A percentile compares a stretch with the other conserved stretches of the same genome.
These are phyloP conservation scores for Populus hybrid DNA, from an alignment of 441 rosid genomes.

Conservation along the genomic window DNA sequence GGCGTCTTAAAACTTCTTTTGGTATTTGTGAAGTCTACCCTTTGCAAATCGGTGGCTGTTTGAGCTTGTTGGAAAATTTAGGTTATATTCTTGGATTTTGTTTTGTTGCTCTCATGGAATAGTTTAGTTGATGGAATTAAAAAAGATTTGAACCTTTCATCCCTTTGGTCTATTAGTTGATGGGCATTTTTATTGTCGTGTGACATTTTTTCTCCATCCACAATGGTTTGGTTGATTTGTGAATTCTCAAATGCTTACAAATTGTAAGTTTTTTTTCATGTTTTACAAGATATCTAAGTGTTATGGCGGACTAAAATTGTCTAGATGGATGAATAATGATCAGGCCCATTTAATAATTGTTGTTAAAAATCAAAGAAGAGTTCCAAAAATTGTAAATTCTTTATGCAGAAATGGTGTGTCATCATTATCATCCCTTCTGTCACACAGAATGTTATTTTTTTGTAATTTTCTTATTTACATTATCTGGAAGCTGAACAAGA, in stretches of 20 bases:
- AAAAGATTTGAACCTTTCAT: neutral
- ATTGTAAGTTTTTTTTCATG: neutral
- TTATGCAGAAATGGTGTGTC: neutral
- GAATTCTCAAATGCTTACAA: neutral
- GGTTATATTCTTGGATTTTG: no score
- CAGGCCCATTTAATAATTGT: neutral
- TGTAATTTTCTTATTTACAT: neutral
- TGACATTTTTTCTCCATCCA: neutral
- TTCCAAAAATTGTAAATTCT: neutral
- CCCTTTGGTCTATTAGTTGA: neutral
- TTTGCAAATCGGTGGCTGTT: no score
- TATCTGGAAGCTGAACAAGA: neutral
- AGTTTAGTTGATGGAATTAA: neutral
- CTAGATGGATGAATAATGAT: neutral
- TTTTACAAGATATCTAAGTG: neutral
- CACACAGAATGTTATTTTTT: neutral
- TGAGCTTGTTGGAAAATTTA: no score
- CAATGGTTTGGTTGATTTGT: neutral
- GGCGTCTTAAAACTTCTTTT: no score
- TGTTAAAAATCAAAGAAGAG: neutral
- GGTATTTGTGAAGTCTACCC: no score
- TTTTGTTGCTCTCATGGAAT: no score
- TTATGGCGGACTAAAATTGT: neutral
- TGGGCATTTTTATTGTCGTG: neutral
- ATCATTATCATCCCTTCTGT: neutral